These are phyloP conservation scores for Lasiosphaeris hirsuta DNA, from an alignment of 495 filamentous ascomycete species.

Conservation along the genomic window DNA sequence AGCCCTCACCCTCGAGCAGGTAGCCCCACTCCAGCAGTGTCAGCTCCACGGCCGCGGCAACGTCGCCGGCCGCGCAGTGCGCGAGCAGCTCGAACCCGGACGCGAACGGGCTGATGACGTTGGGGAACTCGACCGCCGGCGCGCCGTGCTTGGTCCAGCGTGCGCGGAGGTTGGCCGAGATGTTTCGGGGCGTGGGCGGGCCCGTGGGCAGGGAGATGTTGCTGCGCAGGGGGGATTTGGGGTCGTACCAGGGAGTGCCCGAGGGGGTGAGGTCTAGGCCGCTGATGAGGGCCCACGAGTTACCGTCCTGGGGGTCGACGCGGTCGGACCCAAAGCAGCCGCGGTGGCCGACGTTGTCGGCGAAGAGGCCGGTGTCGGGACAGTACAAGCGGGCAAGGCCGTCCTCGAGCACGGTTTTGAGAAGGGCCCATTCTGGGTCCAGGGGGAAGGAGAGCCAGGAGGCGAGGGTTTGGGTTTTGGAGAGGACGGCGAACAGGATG, in stretches of 20 bases:
- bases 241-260: background rate
- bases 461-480: slow-evolving; percentile 33
- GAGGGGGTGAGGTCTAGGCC: slow-evolving; percentile 15
- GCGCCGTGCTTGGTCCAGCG: slow-evolving; percentile 61
- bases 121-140: slow-evolving; percentile 54
- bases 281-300: slow-evolving; percentile 42
- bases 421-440: slow-evolving; percentile 13
- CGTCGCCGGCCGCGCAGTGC: slow-evolving; percentile 47
- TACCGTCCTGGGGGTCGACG: slow-evolving; percentile 49
- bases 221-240: slow-evolving; percentile 5
- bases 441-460: slow-evolving; percentile 20
- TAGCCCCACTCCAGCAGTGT: slow-evolving; percentile 59
- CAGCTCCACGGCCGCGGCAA: slow-evolving; percentile 51
- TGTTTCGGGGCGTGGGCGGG: slow-evolving; percentile 21
- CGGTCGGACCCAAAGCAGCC: slow-evolving; percentile 19
- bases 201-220: background rate
- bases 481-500: slow-evolving; percentile 33
- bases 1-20: slow-evolving; percentile 58
- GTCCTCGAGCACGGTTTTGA: slow-evolving; percentile 16
- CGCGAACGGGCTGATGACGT: slow-evolving; percentile 60
- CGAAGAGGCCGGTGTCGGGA: slow-evolving; percentile 26
- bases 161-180: slow-evolving; percentile 42
- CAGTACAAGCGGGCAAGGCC: slow-evolving; percentile 32
- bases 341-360: slow-evolving; percentile 31
- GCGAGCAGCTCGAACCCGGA: slow-evolving; percentile 60